Evolutionary conservation across 2,329 filamentous ascomycete species (phyloP), one percentile per base, ranked within the genome.

Genomic region (Fonsecaea multimorphosa): DNA sequence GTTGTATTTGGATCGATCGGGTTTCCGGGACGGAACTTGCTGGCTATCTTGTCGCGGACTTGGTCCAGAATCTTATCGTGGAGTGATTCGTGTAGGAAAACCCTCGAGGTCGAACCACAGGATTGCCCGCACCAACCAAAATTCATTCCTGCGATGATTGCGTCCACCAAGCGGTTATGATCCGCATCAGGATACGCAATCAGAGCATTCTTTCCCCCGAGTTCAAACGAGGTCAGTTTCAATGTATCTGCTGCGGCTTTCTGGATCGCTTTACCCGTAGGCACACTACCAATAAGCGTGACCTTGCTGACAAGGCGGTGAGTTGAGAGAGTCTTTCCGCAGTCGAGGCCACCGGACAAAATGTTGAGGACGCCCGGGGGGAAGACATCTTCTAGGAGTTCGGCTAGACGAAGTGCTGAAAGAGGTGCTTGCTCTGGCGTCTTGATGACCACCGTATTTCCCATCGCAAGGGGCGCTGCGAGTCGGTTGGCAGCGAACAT

Each of bases 401-500:
- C 71, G 9, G 73, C 76, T 34, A 72, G 55, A 46, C 70, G 72
- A 68, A 88, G 77, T 66, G 84, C 82, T 1, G 84, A 86, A 2
- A 88, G 77, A 0, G 86, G 86, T 0, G 86, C 87, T 74, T 87
- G 85, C 72, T 88, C 86, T 1, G 86, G 84, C 1, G 86, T 80
- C 76, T 88, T 88, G 32, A 88, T 75, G 9, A 88, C 79, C 11
- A 88, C 75, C 0, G 84, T 83, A 71, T 87, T 87, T 31, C 84
- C 85, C 64, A 81, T 80, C 1, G 85, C 85, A 8, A 88, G 71
- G 9, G 86, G 85, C 8, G 90, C 89, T 8, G 88, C 89, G 0
- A 92, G 79, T 84, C 93, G 93, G 90, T 90, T 93, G 54, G 86
- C 77, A 85, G 85, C 85, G 91, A 94, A 94, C 75, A 91, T 86